A percentile compares a stretch with the other conserved stretches of the same genome.
phyloP scores from a whole-genome alignment of 768 basidiomycete genomes.

The Agaricus subrufescens region DNA sequence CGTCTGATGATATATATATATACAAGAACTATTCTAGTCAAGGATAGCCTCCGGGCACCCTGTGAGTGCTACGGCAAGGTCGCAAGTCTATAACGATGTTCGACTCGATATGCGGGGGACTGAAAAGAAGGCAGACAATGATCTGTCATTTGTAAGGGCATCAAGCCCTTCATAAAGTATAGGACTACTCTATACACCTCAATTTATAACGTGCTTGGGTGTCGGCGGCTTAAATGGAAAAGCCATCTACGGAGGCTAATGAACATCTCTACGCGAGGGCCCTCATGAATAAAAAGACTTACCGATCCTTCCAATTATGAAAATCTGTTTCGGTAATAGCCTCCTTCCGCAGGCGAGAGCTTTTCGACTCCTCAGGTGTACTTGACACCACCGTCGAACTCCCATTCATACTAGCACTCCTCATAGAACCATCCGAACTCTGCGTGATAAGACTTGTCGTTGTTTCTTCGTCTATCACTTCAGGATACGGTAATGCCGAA shows the following conservation, averaged over 20 bases:
- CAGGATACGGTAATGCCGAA: slow-evolving; percentile 6
- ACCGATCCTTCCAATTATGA: slow-evolving; percentile 9
- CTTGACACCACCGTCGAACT: slow-evolving; percentile 3
- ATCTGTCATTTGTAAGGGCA: background rate
- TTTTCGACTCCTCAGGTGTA: background rate
- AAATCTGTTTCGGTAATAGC: slow-evolving; percentile 7
- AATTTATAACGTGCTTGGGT: slow-evolving; percentile 4
- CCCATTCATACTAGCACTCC: background rate
- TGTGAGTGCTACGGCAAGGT: too few relatives aligned
- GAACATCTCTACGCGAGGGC: background rate
- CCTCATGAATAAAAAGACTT: background rate
- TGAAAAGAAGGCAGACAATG: background rate
- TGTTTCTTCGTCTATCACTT: background rate
- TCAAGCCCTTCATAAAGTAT: background rate
- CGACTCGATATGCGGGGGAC: background rate
- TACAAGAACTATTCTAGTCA: too few relatives aligned
- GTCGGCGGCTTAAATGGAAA: slow-evolving; percentile 1
- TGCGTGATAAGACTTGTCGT: background rate
- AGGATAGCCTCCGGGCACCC: too few relatives aligned
- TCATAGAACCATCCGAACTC: background rate
- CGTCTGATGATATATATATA: too few relatives aligned
- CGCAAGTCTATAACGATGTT: too few relatives aligned
- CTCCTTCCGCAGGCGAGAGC: background rate
- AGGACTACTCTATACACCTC: background rate
- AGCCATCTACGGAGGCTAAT: slow-evolving; percentile 3